Percentiles rank a stretch among this genome's conserved stretches.
Evolutionary conservation across 192 early-diverging fungal species (phyloP).

Genomic region (Phycomyces blakesleeanus): DNA sequence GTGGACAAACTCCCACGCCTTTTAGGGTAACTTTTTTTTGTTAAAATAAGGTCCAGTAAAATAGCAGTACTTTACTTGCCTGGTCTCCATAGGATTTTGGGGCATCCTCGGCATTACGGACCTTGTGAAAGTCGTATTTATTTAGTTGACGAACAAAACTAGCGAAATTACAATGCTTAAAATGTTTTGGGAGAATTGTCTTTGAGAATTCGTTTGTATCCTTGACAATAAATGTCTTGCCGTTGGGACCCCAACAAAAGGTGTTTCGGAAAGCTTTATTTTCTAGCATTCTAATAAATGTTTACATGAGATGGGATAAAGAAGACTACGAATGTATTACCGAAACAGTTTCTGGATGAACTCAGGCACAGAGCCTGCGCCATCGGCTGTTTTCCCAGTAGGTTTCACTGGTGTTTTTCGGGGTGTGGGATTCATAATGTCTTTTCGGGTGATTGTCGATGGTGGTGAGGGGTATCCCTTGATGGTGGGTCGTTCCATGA

Average conservation of each 20-base stretch:
- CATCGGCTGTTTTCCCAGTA: neutral
- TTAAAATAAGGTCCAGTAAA: neutral
- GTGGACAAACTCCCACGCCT: conserved; percentile 19
- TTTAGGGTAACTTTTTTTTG: neutral
- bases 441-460: too few relatives aligned
- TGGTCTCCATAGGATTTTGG: conserved; percentile 49
- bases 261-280: conserved; percentile 51
- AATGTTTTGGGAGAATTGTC: conserved; percentile 60
- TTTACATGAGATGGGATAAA: neutral
- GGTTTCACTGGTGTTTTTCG: too few relatives aligned
- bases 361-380: conserved; percentile 17
- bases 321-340: neutral
- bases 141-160: conserved; percentile 73
- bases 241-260: conserved; percentile 59
- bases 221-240: conserved; percentile 67
- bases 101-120: conserved; percentile 52
- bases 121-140: conserved; percentile 79
- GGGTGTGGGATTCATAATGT: too few relatives aligned
- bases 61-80: conserved; percentile 18
- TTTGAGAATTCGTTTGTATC: conserved; percentile 70
- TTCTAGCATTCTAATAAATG: conserved; percentile 64
- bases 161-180: conserved; percentile 70
- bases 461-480: neutral
- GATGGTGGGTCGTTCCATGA: neutral
- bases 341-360: conserved; percentile 28